Conservation (phyloP, 2,329 filamentous ascomycete species). For the Aspergillus sp. region DNA sequence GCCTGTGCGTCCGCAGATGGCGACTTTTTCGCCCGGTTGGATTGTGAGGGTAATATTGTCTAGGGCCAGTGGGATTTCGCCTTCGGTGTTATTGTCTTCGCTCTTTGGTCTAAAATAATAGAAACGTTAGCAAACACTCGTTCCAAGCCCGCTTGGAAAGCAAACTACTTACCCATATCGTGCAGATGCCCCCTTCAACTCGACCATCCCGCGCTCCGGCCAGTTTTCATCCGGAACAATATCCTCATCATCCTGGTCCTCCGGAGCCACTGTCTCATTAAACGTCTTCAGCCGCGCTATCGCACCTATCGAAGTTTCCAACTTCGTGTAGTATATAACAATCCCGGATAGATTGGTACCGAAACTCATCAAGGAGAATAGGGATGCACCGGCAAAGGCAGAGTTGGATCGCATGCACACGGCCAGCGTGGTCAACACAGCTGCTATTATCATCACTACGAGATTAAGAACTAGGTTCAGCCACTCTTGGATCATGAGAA, state of each 20-base stretch:
- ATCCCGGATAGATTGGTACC: conserved; percentile 7
- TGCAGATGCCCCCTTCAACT: conserved; percentile 4
- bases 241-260: background rate
- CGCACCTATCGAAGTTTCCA: conserved; percentile 13
- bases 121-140: background rate
- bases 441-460: conserved; percentile 25
- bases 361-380: conserved; percentile 12
- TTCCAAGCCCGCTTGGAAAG: no score
- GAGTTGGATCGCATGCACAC: conserved; percentile 29
- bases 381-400: conserved; percentile 13
- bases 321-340: conserved; percentile 11
- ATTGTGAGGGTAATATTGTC: background rate
- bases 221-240: background rate
- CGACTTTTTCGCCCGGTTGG: conserved; percentile 11
- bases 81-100: no score
- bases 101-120: background rate
- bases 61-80: no score
- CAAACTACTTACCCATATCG: background rate
- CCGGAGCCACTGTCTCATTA: background rate
- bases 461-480: conserved; percentile 42
- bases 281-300: conserved; percentile 7
- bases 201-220: background rate
- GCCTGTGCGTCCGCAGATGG: conserved; percentile 12
- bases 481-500: conserved; percentile 36
- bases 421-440: conserved; percentile 35